These are phyloP conservation scores for Cryphonectria nitschkei DNA, from an alignment of 2,329 filamentous ascomycete species.

Conservation along the genomic window DNA sequence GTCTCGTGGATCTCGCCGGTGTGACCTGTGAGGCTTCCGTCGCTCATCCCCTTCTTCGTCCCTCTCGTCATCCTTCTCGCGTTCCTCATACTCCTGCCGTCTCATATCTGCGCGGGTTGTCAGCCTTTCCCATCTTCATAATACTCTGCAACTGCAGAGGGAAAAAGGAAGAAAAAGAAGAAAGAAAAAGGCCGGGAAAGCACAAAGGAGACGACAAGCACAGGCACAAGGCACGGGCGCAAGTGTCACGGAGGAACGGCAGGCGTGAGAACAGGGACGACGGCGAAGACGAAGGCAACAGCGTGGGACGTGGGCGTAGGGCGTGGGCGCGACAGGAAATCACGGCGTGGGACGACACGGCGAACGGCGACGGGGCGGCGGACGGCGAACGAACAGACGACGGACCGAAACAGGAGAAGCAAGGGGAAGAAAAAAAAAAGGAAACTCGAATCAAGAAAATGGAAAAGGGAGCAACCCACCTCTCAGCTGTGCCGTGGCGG, in stretches of 20 bases:
- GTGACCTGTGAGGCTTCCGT: slow-evolving; percentile 33
- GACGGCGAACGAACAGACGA: not conserved
- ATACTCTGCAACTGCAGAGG: slow-evolving; percentile 25
- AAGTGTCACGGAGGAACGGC: slow-evolving; percentile 26
- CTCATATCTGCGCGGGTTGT: slow-evolving; percentile 40
- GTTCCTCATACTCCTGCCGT: slow-evolving; percentile 46
- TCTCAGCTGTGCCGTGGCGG: slow-evolving; percentile 79
- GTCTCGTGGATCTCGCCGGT: slow-evolving; percentile 37
- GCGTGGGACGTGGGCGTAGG: slow-evolving; percentile 24
- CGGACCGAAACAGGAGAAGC: slow-evolving; percentile 20
- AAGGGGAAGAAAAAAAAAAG: slow-evolving; percentile 3
- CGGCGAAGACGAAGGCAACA: slow-evolving; percentile 21
- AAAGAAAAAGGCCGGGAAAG: slow-evolving; percentile 20
- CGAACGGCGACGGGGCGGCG: slow-evolving; percentile 25
- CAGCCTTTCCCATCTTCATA: slow-evolving; percentile 31
- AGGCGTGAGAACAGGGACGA: slow-evolving; percentile 18
- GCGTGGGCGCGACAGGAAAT: slow-evolving; percentile 12
- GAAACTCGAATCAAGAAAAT: slow-evolving; percentile 21
- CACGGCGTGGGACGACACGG: slow-evolving; percentile 29
- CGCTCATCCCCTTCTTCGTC: slow-evolving; percentile 40
- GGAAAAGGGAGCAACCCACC: slow-evolving; percentile 53
- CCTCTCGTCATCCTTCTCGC: slow-evolving; percentile 23
- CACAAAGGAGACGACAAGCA: slow-evolving; percentile 29
- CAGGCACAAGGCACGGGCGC: slow-evolving; percentile 29
- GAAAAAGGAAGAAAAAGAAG: slow-evolving; percentile 20